A percentile compares a stretch with the other conserved stretches of the same genome.
phyloP scores from a whole-genome alignment of 768 basidiomycete species.

The Tulasnella sp. region DNA sequence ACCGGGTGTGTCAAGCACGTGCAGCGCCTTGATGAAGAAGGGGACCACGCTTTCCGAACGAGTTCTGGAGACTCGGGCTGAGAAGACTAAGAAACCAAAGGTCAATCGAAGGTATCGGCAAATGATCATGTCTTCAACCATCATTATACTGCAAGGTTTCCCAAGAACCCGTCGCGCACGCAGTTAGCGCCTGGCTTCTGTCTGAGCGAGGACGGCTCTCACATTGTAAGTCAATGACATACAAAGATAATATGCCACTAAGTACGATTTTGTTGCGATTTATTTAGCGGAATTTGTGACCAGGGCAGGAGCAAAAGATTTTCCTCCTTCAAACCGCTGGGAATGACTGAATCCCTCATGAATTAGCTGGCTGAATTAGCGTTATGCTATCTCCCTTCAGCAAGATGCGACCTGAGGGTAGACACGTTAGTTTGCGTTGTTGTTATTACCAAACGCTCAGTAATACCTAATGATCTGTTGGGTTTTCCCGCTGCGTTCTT shows the following conservation, averaged over 20 bases:
- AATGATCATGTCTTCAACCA: background rate
- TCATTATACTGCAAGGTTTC: background rate
- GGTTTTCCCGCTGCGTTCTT: constrained; percentile 78
- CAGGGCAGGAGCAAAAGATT: background rate
- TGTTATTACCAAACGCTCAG: constrained; percentile 41
- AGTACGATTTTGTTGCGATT: background rate
- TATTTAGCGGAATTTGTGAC: background rate
- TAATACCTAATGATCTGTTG: constrained; percentile 16
- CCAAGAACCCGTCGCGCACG: background rate
- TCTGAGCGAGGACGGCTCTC: background rate
- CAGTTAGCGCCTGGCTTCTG: background rate
- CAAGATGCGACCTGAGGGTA: constrained; percentile 68
- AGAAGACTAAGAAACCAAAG: background rate
- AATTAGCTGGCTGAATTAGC: constrained; percentile 60
- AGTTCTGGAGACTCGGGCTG: too few relatives aligned
- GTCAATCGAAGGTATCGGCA: too few relatives aligned
- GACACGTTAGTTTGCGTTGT: background rate
- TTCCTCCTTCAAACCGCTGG: background rate
- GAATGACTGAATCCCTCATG: background rate
- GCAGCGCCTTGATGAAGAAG: too few relatives aligned
- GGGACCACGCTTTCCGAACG: too few relatives aligned
- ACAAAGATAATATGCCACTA: background rate
- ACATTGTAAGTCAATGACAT: background rate
- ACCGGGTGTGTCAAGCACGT: too few relatives aligned
- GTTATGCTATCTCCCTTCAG: constrained; percentile 98